phyloP scores from a whole-genome alignment of 2,329 filamentous ascomycete genomes.

The Biscogniauxia mediterranea region DNA sequence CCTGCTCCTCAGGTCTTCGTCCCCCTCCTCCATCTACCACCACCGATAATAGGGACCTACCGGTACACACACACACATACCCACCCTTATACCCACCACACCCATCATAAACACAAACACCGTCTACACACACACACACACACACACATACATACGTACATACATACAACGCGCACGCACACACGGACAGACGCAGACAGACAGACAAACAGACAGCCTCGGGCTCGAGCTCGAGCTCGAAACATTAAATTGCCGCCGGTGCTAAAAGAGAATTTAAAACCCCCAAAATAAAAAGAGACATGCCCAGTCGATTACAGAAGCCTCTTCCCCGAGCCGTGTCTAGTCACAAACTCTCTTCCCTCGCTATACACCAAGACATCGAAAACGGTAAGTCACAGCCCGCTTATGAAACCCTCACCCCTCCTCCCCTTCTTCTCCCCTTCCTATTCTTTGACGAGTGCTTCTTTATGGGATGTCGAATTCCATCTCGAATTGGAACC shows the following conservation, averaged over 20 bases:
- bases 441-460: not conserved
- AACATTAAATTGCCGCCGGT: too few relatives aligned
- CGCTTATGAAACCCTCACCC: constrained; percentile 10
- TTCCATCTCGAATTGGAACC: too few relatives aligned
- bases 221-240: not conserved
- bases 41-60: too few relatives aligned
- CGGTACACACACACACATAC: too few relatives aligned
- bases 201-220: not conserved
- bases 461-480: not conserved
- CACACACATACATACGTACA: too few relatives aligned
- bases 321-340: constrained; percentile 15
- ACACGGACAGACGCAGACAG: too few relatives aligned
- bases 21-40: too few relatives aligned
- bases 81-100: too few relatives aligned
- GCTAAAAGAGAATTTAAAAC: not conserved
- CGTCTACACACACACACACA: too few relatives aligned
- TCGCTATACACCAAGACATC: constrained; percentile 16
- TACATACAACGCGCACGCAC: too few relatives aligned
- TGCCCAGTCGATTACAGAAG: constrained; percentile 34
- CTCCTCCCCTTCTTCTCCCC: constrained; percentile 11
- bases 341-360: constrained; percentile 11
- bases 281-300: constrained; percentile 23
- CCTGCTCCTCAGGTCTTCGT: too few relatives aligned
- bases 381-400: constrained; percentile 28
- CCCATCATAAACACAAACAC: too few relatives aligned